phyloP scores from a whole-genome alignment of 495 filamentous ascomycete species.

The Penicillium cinerascens region DNA sequence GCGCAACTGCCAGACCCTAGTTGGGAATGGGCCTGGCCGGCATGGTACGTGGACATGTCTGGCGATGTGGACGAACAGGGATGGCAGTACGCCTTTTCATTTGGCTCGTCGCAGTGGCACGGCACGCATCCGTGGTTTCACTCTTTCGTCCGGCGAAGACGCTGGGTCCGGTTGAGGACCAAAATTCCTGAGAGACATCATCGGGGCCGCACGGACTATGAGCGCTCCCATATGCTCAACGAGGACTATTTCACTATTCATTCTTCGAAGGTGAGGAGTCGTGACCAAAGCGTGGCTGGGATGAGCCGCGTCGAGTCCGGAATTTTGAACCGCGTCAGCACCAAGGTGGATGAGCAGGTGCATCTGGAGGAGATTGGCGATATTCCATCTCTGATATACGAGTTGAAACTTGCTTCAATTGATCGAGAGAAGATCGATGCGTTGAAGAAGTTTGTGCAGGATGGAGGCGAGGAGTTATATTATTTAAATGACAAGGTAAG shows the following conservation, averaged over 20 bases:
- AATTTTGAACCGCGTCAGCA: slow-evolving; percentile 29
- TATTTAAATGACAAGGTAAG: slow-evolving; percentile 66
- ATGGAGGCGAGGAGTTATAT: slow-evolving; percentile 73
- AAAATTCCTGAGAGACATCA: slow-evolving; percentile 39
- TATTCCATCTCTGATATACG: slow-evolving; percentile 60
- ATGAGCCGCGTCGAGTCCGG: slow-evolving; percentile 29
- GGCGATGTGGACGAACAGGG: slow-evolving; percentile 87
- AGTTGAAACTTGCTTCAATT: slow-evolving; percentile 64
- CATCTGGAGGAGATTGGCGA: slow-evolving; percentile 57
- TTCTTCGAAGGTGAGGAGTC: slow-evolving; percentile 38
- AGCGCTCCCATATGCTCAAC: slow-evolving; percentile 61
- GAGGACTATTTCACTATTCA: slow-evolving; percentile 88
- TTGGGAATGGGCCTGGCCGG: slow-evolving; percentile 95
- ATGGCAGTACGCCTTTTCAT: slow-evolving; percentile 93
- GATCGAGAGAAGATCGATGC: slow-evolving; percentile 88
- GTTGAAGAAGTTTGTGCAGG: slow-evolving; percentile 71
- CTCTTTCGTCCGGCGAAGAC: slow-evolving; percentile 82
- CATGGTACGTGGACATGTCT: slow-evolving; percentile 91
- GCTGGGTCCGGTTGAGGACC: slow-evolving; percentile 83
- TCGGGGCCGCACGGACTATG: slow-evolving; percentile 29
- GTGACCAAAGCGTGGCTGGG: slow-evolving; percentile 35
- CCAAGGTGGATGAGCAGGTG: slow-evolving; percentile 32
- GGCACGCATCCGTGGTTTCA: slow-evolving; percentile 87
- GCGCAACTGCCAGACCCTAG: slow-evolving; percentile 92
- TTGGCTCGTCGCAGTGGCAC: slow-evolving; percentile 83